These are phyloP conservation scores for Pouteria campechiana DNA, from an alignment of 179 eudicot species.

Conservation along the genomic window DNA sequence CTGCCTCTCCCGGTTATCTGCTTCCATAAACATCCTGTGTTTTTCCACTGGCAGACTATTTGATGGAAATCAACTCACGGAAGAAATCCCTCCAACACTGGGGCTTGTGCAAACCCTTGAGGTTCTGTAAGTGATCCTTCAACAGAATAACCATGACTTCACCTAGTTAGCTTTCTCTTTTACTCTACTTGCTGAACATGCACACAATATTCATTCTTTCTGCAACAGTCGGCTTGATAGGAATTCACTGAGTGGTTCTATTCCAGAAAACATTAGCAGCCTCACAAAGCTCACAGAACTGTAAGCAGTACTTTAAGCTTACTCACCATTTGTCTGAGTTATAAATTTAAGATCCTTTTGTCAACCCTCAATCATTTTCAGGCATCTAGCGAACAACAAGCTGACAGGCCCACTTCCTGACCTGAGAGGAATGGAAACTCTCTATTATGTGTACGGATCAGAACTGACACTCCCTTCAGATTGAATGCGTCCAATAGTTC, in stretches of 20 bases:
- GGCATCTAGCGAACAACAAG: slow-evolving; percentile 56
- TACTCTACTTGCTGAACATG: background rate
- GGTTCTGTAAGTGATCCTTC: slow-evolving; percentile 67
- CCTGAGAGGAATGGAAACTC: slow-evolving; percentile 46
- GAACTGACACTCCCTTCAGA: background rate
- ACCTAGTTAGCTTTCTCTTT: slow-evolving; percentile 5
- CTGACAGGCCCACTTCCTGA: slow-evolving; percentile 61
- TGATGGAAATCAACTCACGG: slow-evolving; percentile 69
- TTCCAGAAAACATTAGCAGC: slow-evolving; percentile 43
- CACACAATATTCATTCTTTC: slow-evolving; percentile 1
- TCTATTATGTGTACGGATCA: slow-evolving; percentile 50
- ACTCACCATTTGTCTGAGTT: background rate
- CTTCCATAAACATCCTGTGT: background rate
- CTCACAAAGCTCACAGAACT: slow-evolving; percentile 36
- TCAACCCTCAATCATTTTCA: slow-evolving; percentile 14
- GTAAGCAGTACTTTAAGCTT: slow-evolving; percentile 27
- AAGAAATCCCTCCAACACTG: slow-evolving; percentile 55
- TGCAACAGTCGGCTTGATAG: slow-evolving; percentile 39
- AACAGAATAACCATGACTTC: background rate
- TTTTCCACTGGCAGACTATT: slow-evolving; percentile 37
- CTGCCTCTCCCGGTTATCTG: background rate
- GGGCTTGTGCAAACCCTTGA: slow-evolving; percentile 61
- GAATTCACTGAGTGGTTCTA: slow-evolving; percentile 44
- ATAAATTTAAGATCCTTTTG: too few relatives aligned
- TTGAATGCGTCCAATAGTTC: too few relatives aligned